These are phyloP conservation scores for Oenanthe sinensis DNA, from an alignment of 129 eudicot species.

Conservation along the genomic window DNA sequence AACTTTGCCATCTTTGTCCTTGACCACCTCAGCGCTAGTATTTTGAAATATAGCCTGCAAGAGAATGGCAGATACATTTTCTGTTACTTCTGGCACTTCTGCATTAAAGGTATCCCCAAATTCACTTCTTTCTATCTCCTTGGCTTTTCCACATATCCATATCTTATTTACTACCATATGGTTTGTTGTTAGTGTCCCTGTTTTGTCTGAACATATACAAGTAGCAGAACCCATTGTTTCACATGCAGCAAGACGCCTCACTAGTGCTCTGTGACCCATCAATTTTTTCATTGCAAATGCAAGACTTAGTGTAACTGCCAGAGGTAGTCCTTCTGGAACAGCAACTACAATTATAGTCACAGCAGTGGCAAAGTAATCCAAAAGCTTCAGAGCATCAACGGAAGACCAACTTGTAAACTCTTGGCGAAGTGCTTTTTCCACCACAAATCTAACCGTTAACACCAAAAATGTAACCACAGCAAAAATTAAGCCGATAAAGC, in stretches of 20 bases:
- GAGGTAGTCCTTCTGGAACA: conserved; percentile 90
- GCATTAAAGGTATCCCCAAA: conserved; percentile 15
- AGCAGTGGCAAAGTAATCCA: conserved; percentile 75
- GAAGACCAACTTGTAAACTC: conserved; percentile 70
- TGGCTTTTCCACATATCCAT: conserved; percentile 50
- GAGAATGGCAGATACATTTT: conserved; percentile 30
- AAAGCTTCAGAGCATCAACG: conserved; percentile 54
- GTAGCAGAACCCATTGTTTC: conserved; percentile 97
- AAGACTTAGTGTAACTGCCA: conserved; percentile 91
- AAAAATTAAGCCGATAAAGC: conserved; percentile 63
- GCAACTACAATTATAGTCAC: conserved; percentile 96
- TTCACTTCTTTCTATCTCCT: conserved; percentile 29
- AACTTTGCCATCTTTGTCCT: conserved; percentile 47
- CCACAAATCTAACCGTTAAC: conserved; percentile 45
- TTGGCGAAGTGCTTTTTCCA: conserved; percentile 45
- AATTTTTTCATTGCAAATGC: conserved; percentile 94
- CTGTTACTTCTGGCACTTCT: conserved; percentile 31
- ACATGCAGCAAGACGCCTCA: conserved; percentile 85
- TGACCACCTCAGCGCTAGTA: conserved; percentile 83
- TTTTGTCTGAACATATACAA: conserved; percentile 81
- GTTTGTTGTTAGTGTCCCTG: conserved; percentile 89
- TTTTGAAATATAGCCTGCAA: conserved; percentile 70
- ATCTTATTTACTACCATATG: conserved; percentile 80
- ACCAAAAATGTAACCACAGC: conserved; percentile 75
- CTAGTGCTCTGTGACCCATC: conserved; percentile 76